Base-by-base conservation (phyloP, 2,329 filamentous ascomycete genomes). In the Nemania sp. region DNA sequence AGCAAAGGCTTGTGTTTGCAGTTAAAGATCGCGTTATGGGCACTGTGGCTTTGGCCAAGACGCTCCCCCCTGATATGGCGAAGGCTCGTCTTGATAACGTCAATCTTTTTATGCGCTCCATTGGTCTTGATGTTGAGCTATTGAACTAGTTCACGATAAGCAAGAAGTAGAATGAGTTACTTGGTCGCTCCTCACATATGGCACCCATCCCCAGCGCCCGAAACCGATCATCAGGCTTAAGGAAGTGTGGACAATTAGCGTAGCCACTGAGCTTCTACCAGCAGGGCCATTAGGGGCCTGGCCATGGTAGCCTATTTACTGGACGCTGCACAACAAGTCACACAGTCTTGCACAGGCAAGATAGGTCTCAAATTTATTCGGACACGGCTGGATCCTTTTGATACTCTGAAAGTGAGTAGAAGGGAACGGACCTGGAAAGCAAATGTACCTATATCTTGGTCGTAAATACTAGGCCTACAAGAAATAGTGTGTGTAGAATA, bases 21-120 rank as follows among this genome's bases (percentile, higher is more conserved):
- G 94, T 99, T 64, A 99, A 97, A 82, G 94, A 99, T 67, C 88
- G 93, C 49, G 94, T 99, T 54, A 95, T 97, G 83, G 92, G 96
- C 69, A 97, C 94, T 0, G 91, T 99, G 9, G 79, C 82, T 24
- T 84, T 96, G 47, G 88, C 90, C 66, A 97, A 96, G 80, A 93
- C 90, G 1, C 79, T 99, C 28, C 93, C 94, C 15, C 81, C 86
- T 14, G 89, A 94, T 52, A 90, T 97, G 85, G 86, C 89, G 11
- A 85, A 85, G 56, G 86, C 90, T 69, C 86, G 93, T 55, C 78
- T 96, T 53, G 87, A 88, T 54, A 96, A 96, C 68, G 94, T 99
- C 63, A 99, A 99, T 70, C 77, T 99, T 51, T 99, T 99, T 73
- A 97, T 99, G 92, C 88, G 91, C 67, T 94, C 93, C 51, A 97